Conservation (phyloP, 2,329 filamentous ascomycete genomes). For the Nothophaeocryptopus gaeumannii region DNA sequence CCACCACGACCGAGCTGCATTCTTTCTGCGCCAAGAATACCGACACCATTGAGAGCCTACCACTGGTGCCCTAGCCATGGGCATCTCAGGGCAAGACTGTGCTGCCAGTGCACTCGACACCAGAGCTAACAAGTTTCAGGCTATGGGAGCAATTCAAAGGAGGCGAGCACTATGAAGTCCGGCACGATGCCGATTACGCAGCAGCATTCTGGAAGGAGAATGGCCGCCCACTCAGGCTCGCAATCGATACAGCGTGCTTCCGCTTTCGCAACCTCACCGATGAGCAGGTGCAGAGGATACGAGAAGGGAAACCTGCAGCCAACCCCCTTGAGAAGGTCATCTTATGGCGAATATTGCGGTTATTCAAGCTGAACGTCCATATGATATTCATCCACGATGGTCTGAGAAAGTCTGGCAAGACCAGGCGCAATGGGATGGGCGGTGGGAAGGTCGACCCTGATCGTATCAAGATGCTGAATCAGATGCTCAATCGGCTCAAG, state of each 20-base stretch:
- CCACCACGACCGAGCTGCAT: no score
- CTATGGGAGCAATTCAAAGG: slow-evolving; percentile 43
- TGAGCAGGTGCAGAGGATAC: slow-evolving; percentile 35
- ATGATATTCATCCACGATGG: slow-evolving; percentile 57
- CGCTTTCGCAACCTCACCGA: slow-evolving; percentile 43
- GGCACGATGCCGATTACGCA: slow-evolving; percentile 38
- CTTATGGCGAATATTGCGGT: slow-evolving; percentile 43
- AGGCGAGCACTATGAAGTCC: slow-evolving; percentile 35
- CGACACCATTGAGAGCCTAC: no score
- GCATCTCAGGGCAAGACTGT: slow-evolving; percentile 16
- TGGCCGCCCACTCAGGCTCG: slow-evolving; percentile 40
- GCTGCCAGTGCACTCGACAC: neutral
- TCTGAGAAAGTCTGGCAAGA: slow-evolving; percentile 37
- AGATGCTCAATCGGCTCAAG: slow-evolving; percentile 39
- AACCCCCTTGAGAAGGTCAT: slow-evolving; percentile 45
- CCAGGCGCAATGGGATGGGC: slow-evolving; percentile 21
- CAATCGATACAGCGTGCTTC: slow-evolving; percentile 46
- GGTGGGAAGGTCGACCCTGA: slow-evolving; percentile 37
- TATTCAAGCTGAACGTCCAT: slow-evolving; percentile 51
- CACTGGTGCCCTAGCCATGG: slow-evolving; percentile 8
- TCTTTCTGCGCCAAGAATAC: no score
- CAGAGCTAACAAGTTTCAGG: slow-evolving; percentile 11
- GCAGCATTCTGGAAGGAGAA: slow-evolving; percentile 37
- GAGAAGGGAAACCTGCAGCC: slow-evolving; percentile 36
- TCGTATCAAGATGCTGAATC: slow-evolving; percentile 34